Percentiles rank a stretch among this genome's conserved stretches.
These are phyloP conservation scores for Thecaphora frezii DNA, from an alignment of 1,284 basidiomycete species.

Conservation along the genomic window DNA sequence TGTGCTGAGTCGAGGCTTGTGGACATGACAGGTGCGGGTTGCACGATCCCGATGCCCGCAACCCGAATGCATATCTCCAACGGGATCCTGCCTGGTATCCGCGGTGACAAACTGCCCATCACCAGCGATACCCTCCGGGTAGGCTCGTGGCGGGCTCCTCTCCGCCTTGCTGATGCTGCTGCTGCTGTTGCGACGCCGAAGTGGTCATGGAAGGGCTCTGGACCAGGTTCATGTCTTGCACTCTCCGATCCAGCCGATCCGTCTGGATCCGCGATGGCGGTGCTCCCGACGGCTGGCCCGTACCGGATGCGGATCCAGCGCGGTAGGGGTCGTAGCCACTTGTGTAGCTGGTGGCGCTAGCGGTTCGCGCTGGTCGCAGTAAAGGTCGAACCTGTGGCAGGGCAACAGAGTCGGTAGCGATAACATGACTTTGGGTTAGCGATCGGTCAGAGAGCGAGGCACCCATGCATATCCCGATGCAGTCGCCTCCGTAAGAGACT, in stretches of 20 bases:
- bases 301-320: neutral
- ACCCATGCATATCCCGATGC: too few relatives aligned
- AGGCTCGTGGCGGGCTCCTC: neutral
- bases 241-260: constrained; percentile 4
- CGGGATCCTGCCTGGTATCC: too few relatives aligned
- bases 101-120: too few relatives aligned
- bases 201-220: neutral
- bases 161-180: neutral
- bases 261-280: neutral
- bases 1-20: too few relatives aligned
- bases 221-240: constrained; percentile 17
- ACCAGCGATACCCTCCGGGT: neutral
- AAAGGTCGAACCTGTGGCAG: constrained; percentile 16
- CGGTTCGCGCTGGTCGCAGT: constrained; percentile 32
- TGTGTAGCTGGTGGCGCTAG: constrained; percentile 26
- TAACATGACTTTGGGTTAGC: too few relatives aligned
- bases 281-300: neutral
- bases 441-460: too few relatives aligned
- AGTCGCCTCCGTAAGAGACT: too few relatives aligned
- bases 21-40: too few relatives aligned
- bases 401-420: neutral
- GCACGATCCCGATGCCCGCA: too few relatives aligned
- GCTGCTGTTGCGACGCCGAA: neutral
- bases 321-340: constrained; percentile 23
- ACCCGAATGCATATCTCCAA: too few relatives aligned